Evolutionary conservation across 2,329 filamentous ascomycete genomes (phyloP).

Genomic region (Nemania sp.): DNA sequence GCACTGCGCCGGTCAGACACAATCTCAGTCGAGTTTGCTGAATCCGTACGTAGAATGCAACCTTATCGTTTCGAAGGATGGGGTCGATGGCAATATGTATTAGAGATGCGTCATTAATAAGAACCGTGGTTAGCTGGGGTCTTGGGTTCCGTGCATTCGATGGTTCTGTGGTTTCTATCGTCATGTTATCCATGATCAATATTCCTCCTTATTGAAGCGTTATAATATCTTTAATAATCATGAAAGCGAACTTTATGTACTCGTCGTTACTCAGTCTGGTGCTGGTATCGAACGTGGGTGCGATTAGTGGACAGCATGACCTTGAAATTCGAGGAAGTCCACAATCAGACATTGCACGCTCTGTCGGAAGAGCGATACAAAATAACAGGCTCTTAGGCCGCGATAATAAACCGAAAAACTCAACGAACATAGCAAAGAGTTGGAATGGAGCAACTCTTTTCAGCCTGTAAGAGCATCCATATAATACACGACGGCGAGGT

Average conservation of each 20-base stretch:
- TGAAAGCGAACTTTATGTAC: slow-evolving; percentile 1
- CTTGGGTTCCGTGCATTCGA: neutral
- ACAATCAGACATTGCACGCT: slow-evolving; percentile 2
- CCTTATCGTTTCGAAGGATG: too few species aligned
- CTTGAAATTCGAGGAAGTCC: neutral
- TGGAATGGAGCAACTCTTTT: slow-evolving; percentile 46
- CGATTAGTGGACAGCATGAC: neutral
- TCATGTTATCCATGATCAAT: too few species aligned
- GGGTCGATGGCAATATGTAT: too few species aligned
- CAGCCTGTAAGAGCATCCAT: slow-evolving; percentile 34
- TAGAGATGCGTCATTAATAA: neutral
- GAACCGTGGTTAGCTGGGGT: neutral
- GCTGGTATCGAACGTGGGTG: neutral
- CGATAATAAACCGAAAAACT: slow-evolving; percentile 32
- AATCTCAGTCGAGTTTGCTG: neutral
- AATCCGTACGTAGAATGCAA: neutral
- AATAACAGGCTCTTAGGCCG: slow-evolving; percentile 2
- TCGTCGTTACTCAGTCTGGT: slow-evolving; percentile 7
- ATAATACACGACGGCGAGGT: neutral
- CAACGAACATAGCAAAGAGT: slow-evolving; percentile 43
- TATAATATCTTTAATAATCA: neutral
- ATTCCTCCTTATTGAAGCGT: neutral
- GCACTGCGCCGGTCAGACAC: neutral
- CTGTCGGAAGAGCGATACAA: slow-evolving; percentile 8
- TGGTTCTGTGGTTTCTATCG: neutral